Evolutionary conservation across 371 early-diverging fungal species (phyloP).

Genomic region (Rhizopus delemar): DNA sequence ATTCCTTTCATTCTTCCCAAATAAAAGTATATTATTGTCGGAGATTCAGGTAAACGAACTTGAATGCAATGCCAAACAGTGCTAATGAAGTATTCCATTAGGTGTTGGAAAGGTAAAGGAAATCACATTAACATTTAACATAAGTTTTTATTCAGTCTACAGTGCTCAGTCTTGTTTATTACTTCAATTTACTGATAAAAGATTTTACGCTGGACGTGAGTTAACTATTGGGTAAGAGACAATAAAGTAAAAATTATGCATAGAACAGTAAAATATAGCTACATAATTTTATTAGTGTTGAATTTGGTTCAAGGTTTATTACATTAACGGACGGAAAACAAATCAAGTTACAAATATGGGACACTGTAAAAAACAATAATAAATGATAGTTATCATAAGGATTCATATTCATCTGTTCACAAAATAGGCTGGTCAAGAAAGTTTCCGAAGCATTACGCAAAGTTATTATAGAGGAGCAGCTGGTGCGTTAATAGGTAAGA

Average conservation of each 20-base stretch:
- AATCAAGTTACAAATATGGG: conserved; percentile 98
- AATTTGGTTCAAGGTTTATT: conserved; percentile 82
- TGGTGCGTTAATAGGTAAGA: conserved; percentile 79
- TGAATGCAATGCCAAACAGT: not conserved
- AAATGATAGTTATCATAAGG: conserved; percentile 3
- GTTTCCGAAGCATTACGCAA: conserved; percentile 93
- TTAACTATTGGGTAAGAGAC: conserved; percentile 75
- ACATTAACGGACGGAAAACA: conserved; percentile 71
- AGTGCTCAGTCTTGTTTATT: conserved; percentile 71
- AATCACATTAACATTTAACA: too few species aligned
- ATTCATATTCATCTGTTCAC: not conserved
- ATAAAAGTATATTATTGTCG: conserved; percentile 48
- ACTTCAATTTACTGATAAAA: conserved; percentile 82
- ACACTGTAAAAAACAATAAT: conserved; percentile 77
- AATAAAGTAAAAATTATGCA: not conserved
- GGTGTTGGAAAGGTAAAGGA: conserved; percentile 73
- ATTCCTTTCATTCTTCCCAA: not conserved
- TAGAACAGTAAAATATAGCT: conserved; percentile 6
- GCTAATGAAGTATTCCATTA: conserved; percentile 22
- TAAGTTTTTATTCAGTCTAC: not conserved
- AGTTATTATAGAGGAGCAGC: conserved; percentile 98
- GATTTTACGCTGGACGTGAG: conserved; percentile 81
- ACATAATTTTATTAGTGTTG: conserved; percentile 55
- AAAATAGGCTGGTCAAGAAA: conserved; percentile 88
- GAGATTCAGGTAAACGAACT: conserved; percentile 41